Evolutionary conservation across 306 rosid genomes (phyloP).

Genomic region (Canavalia gladiata): DNA sequence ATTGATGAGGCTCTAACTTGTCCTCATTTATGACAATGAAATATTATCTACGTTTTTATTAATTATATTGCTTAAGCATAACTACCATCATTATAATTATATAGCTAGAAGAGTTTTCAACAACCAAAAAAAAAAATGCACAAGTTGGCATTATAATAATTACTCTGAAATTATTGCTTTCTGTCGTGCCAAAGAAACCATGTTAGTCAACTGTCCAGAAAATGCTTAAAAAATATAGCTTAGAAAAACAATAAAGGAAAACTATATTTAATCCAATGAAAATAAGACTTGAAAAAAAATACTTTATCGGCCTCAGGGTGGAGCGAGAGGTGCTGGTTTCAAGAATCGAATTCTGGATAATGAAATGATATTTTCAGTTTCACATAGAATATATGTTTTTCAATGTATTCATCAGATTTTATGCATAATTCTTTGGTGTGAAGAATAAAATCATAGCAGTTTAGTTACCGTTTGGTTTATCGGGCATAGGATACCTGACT

Average conservation of each 20-base stretch:
- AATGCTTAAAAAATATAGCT: background rate
- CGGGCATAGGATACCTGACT: constrained; percentile 61
- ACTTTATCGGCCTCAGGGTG: background rate
- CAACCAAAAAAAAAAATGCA: background rate
- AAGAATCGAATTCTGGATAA: background rate
- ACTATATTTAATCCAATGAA: background rate
- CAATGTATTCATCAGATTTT: background rate
- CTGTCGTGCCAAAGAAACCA: constrained; percentile 23
- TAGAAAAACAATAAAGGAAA: background rate
- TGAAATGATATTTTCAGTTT: background rate
- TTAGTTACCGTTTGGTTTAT: constrained; percentile 37
- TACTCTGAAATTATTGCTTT: constrained; percentile 3
- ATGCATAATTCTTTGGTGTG: background rate
- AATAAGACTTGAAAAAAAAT: background rate
- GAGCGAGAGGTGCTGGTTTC: constrained; percentile 14
- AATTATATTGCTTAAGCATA: constrained; percentile 27
- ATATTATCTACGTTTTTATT: background rate
- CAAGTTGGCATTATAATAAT: constrained; percentile 25
- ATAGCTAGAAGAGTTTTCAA: background rate
- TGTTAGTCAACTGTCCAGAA: background rate
- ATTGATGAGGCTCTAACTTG: background rate
- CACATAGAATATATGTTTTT: background rate
- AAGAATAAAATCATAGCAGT: background rate
- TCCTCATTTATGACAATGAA: constrained; percentile 6
- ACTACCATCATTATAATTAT: constrained; percentile 34